Base-by-base conservation (phyloP, 2,329 filamentous ascomycete species). In the Leptographium lundbergii region DNA sequence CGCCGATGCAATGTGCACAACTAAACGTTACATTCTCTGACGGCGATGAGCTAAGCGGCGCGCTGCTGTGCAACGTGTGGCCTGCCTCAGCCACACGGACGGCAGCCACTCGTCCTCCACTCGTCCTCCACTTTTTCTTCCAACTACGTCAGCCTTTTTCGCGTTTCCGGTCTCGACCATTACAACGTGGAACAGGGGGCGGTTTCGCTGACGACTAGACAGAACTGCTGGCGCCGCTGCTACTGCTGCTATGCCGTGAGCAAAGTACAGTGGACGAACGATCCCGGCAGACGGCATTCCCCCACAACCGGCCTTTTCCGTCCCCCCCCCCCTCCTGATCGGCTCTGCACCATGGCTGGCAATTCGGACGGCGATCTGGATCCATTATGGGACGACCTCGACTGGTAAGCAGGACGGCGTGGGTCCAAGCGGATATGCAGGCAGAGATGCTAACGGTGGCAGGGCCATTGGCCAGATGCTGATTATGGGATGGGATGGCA, bases 401-500 rank as follows among this genome's bases (percentile, higher is more conserved):
- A 89, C 74, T 87, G 85, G 87, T 89, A 80, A 32, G 45, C 59
- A 39, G 9, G 24, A 24, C 25, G 32, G 7, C 32, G 32, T 34
- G 32, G 32, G 32, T 34, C 32, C 32, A 34, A 34, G 32, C 32
- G 32, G 32, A 29, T 29, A 29, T 7, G 7, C 27, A 29, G 27
- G 27, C 4, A 34, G 48, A 25, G 50, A 27, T n/a, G 14, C 51
- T 55, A 17, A n/a, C 25, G 13, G 17, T 56, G 36, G 3, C 39
- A 85, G 82, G 78, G 81, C 82, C 62, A 84, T 89, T 75, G 87
- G 87, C 62, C 87, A 90, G 76, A 81, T 86, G 76, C 78, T 90
- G 71, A 86, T 88, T 71, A 89, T 91, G 85, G 88, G 88, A 70
- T 95, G 89, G 78, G 88, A 94, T 76, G 89, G 89, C 62, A 89